Base-by-base conservation (phyloP, 2,329 filamentous ascomycete genomes). In the Diaporthe citrichinensis region DNA sequence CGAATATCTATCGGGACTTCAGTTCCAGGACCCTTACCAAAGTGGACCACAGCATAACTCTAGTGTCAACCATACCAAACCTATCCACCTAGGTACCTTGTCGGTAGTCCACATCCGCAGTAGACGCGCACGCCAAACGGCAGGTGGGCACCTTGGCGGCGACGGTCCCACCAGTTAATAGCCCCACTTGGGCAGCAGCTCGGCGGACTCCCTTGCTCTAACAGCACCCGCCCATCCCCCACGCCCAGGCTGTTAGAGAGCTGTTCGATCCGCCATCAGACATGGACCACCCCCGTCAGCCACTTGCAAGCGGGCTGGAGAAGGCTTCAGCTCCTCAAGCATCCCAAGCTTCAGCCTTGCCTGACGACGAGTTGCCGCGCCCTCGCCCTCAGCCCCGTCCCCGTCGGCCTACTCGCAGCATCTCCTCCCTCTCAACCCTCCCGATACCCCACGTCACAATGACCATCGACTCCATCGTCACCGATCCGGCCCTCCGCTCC, bases 401-500 rank as follows among this genome's bases (percentile, higher is more conserved):
- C 23, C 46, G n/a, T 23, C 46, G 12, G 8, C 36, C 58, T 25
- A 3, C 71, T 39, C 44, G 9, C 31, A 41, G 34, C 14, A 2
- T 36, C 57, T 51, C 34, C 20, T 57, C 58, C 58, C 71, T 73
- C 36, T 55, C 71, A 17, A 55, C 49, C 51, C 15, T 53, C 20
- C 69, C 68, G 14, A 68, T 58, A 17, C 61, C 71, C 41, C 39
- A 73, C 53, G 55, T 36, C 15, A 75, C 71, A 55, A 92, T 92
- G 90, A 84, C 88, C 49, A 87, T 89, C 79, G 85, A 88, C 77
- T 85, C 88, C 31, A 90, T 92, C 77, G 90, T 95, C 77, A 91
- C 89, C 74, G 92, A 94, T 80, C 86, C 90, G 3, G 87, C 89
- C 76, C 91, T 98, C 62, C 87, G 89, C 74, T 89, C 91, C 8